A percentile compares a stretch with the other conserved stretches of the same genome.
phyloP scores from a whole-genome alignment of 768 basidiomycete species.

The Hysterangium stoloniferum region DNA sequence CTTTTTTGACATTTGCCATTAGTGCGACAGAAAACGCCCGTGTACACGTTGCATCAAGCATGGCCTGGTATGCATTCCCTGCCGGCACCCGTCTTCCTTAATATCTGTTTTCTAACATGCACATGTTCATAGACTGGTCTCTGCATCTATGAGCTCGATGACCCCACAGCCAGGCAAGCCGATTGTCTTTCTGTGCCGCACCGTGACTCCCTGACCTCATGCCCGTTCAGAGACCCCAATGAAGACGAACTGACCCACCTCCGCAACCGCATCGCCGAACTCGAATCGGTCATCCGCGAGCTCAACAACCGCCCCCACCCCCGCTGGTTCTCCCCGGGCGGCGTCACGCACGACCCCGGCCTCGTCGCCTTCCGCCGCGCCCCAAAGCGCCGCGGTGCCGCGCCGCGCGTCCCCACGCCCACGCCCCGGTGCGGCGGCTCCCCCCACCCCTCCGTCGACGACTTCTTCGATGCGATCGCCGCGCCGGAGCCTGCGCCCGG shows the following conservation, averaged over 20 bases:
- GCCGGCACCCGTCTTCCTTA: constrained; percentile 10
- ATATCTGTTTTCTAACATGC: no score
- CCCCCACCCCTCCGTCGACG: not conserved
- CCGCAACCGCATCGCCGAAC: constrained; percentile 82
- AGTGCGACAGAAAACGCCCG: constrained; percentile 91
- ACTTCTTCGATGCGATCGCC: constrained; percentile 1
- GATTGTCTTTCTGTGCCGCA: constrained; percentile 17
- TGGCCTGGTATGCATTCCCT: constrained; percentile 49
- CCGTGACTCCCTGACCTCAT: constrained; percentile 1
- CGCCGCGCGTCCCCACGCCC: not conserved
- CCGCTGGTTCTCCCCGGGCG: constrained; percentile 56
- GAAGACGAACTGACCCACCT: constrained; percentile 78
- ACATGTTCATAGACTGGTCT: constrained; percentile 84
- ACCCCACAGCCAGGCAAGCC: constrained; percentile 66
- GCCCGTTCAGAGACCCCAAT: constrained; percentile 57
- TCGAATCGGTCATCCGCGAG: constrained; percentile 87
- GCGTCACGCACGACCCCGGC: constrained; percentile 14
- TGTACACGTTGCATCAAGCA: constrained; percentile 88
- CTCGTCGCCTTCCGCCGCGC: constrained; percentile 18
- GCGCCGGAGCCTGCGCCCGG: not conserved
- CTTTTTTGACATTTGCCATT: constrained; percentile 9
- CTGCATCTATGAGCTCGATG: constrained; percentile 92
- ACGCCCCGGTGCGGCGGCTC: not conserved
- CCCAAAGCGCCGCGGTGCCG: not conserved
- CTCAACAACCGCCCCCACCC: constrained; percentile 82